Base-by-base conservation (phyloP, 129 eudicot species). In the Scalesia atractyloides region DNA sequence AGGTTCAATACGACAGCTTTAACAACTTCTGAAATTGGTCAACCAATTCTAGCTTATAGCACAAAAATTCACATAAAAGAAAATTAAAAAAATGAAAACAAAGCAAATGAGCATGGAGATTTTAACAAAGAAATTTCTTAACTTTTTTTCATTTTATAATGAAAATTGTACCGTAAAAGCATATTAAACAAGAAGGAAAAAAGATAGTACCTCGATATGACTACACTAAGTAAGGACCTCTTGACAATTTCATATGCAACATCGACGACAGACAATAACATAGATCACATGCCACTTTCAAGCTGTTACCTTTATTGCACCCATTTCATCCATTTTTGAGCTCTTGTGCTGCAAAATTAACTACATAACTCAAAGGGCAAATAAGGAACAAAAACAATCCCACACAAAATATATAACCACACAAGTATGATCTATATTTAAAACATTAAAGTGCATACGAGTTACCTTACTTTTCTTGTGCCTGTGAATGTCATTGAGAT, bases 291-390 rank as follows among this genome's bases (percentile, higher is more conserved):
- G 82, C 80, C 83, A 63, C 76, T 64, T 49, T 88, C 88, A 88
- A 79, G 87, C 90, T 50, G 96, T 93, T 76, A 91, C 89, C 83
- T 76, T 91, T 82, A 91, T 91, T 52, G 91, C 87, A 68, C 96
- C 93, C 86, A 91, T 79, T 69, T 91, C 96, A 66, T 88, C 96
- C 89, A 92, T 91, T 74, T 84, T 91, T 88, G 96, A 78, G 92
- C 96, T 91, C 77, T 84, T 91, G 72, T 91, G 96, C 97, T 91
- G 96, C 79, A 80, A 67, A 54, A 43, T 54, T 41, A 66, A 64
- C 52, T n/a, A 64, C 15, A 64, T 64, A 26, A 17, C 34, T 64
- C 10, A 5, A n/a, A 5, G 57, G 9, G 57, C 13, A 53, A 53
- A 53, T 18, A 14, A 17, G 26, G 5, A 53, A 19, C 26, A 18